Evolutionary conservation across 2,329 filamentous ascomycete species (phyloP), one percentile per base, ranked within the genome.

Genomic region (Apiospora pterosperma): DNA sequence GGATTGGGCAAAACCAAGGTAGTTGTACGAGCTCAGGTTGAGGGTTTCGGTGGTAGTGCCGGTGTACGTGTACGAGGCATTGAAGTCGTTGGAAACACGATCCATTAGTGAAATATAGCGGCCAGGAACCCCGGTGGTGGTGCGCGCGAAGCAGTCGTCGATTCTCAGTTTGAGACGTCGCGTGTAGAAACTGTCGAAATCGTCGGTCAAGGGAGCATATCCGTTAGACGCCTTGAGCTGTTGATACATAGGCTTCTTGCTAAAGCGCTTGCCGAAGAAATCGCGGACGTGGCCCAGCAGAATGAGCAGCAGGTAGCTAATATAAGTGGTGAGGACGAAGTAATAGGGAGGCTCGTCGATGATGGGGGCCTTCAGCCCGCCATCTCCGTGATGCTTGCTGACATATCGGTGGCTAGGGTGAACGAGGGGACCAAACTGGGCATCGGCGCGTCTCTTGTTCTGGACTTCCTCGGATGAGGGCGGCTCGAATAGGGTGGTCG

Each of bases 11-110:
- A 99, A 99, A 52, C 96, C 96, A 28, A 99, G 91, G 76, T 99
- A 99, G 80, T 99, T 99, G 85, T 99, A 99, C 1, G 96, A 99
- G 82, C 95, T 97, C 90, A 99, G 91, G 80, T 99, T 99, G 72
- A 99, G 83, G 0, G 96, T 98, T 79, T 99, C 93, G 1, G 95
- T 98, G 65, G 88, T 90, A 59, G 93, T 97, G 65, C 96, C 96
- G 1, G 92, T 94, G 78, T 93, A 89, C 76, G 92, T 88, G 82
- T 97, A 99, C 65, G 91, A 90, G 73, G 90, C 86, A 80, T 99
- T 99, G 83, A 92, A 93, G 76, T 99, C 93, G 75, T 95, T 87
- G 3, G 94, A 97, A 71, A 88, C 90, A 74, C 96, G 92, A 78
- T 98, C 95, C 70, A 98, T 86, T 42, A 99, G 84, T 28, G 92